Base-by-base conservation (phyloP, 2,329 filamentous ascomycete genomes). In the Monosporascus ibericus region DNA sequence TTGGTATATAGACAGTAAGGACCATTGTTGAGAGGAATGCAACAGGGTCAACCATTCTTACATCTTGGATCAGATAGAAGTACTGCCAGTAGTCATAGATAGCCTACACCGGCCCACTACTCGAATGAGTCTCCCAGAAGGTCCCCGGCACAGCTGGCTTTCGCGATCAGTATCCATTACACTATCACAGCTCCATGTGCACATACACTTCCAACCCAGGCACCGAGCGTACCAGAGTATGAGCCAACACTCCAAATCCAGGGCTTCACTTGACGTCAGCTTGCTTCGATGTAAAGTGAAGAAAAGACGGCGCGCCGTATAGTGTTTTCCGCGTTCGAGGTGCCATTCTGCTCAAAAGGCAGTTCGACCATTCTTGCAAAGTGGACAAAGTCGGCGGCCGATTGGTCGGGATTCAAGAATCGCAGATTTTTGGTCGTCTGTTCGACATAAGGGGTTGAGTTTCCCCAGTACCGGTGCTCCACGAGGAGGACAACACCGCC, bases 401-500 rank as follows among this genome's bases (percentile, higher is more conserved):
- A 67, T 58, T 84, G 77, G 18, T 76, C 67, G 15, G 84, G 66
- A 0, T 74, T 83, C 48, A 84, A 68, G 46, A 78, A 75, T 57
- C 78, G 74, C 52, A 85, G 64, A 39, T 76, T 81, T 55, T 77
- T 72, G 1, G 78, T 75, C 0, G 75, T 77, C 38, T 81, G 68
- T 15, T 74, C 63, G 8, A 68, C 58, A 57, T 74, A 82, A 1
- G 81, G 80, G 3, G 75, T 75, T 6, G 78, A 82, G 17, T 72
- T 70, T 4, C 81, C 81, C 75, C 76, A 84, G 64, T 80, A 84
- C 14, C 80, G 74, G 60, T 84, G 81, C 65, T 84, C 81, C 34
- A 84, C 60, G 51, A 83, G 63, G 30, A 84, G 64, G 3, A 77
- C 73, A 9, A 80, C 81, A 39, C 74, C 80, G 18, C 75, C 72